A percentile compares a stretch with the other conserved stretches of the same genome.
Conservation (phyloP, 2,329 filamentous ascomycete genomes). For the Fusarium fujikuroi region DNA sequence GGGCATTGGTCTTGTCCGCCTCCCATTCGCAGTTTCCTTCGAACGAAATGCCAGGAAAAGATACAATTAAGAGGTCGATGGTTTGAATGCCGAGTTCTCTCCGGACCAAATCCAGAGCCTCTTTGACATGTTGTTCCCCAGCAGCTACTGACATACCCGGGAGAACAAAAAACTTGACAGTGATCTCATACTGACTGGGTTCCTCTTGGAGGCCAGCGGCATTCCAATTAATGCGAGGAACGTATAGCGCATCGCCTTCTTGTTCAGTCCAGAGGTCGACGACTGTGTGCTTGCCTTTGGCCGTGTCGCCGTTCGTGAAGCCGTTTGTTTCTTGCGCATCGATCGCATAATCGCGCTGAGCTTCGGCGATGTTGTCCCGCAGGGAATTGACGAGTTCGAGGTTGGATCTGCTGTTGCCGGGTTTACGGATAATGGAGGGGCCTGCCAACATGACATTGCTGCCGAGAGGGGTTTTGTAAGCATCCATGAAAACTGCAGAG, state of each 20-base stretch:
- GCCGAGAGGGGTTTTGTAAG: constrained; percentile 41
- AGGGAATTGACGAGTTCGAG: constrained; percentile 91
- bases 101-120: constrained; percentile 83
- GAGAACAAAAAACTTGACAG: constrained; percentile 94
- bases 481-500: constrained; percentile 15
- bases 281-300: constrained; percentile 36
- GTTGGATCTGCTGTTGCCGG: constrained; percentile 81
- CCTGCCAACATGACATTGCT: constrained; percentile 88
- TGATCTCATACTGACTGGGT: constrained; percentile 88
- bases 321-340: constrained; percentile 46
- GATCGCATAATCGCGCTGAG: constrained; percentile 70
- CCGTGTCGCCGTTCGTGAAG: constrained; percentile 47
- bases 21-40: constrained; percentile 91
- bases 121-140: constrained; percentile 76
- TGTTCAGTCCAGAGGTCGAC: constrained; percentile 74
- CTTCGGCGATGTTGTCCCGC: constrained; percentile 81
- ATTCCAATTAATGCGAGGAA: constrained; percentile 81
- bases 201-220: constrained; percentile 81
- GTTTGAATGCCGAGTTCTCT: constrained; percentile 79
- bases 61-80: constrained; percentile 90
- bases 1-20: constrained; percentile 70
- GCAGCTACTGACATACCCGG: constrained; percentile 72
- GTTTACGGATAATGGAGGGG: constrained; percentile 84
- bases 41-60: constrained; percentile 92
- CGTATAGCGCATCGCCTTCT: constrained; percentile 71